Conservation (phyloP, 2,329 filamentous ascomycete genomes). For the Lachnellula cervina region DNA sequence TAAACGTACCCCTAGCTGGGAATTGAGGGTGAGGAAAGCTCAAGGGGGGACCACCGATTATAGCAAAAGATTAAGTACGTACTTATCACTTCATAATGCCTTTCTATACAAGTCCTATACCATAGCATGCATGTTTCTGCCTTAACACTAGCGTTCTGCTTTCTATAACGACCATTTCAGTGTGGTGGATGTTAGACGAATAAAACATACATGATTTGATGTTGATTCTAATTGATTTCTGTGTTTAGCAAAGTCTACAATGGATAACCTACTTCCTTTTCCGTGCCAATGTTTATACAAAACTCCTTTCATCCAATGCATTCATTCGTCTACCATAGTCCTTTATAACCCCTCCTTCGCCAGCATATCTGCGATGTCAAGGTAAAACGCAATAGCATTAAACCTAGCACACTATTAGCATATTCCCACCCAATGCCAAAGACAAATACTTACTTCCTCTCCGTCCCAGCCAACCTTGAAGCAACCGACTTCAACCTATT, state of each 20-base stretch:
- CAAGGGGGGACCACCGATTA: too few species aligned
- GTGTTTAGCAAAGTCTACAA: not conserved
- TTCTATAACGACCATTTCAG: too few species aligned
- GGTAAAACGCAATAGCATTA: slow-evolving; percentile 63
- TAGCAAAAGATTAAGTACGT: too few species aligned
- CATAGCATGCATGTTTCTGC: too few species aligned
- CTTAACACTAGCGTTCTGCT: too few species aligned
- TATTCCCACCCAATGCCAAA: not conserved
- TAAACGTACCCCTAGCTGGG: too few species aligned
- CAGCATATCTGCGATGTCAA: slow-evolving; percentile 64
- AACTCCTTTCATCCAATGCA: not conserved
- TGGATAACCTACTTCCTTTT: not conserved
- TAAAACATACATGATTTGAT: too few species aligned
- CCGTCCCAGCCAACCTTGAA: slow-evolving; percentile 48
- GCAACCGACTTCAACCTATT: slow-evolving; percentile 54
- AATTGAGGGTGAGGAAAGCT: too few species aligned
- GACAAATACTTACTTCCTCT: slow-evolving; percentile 42
- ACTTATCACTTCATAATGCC: too few species aligned
- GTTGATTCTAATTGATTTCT: too few species aligned
- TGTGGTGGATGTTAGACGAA: too few species aligned
- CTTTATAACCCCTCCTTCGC: slow-evolving; percentile 54
- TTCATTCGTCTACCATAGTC: not conserved
- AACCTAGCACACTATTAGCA: slow-evolving; percentile 41
- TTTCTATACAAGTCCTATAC: too few species aligned
- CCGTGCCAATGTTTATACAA: not conserved